Conservation (phyloP, 345 rosid species). For the Anastatica hierochuntica region DNA sequence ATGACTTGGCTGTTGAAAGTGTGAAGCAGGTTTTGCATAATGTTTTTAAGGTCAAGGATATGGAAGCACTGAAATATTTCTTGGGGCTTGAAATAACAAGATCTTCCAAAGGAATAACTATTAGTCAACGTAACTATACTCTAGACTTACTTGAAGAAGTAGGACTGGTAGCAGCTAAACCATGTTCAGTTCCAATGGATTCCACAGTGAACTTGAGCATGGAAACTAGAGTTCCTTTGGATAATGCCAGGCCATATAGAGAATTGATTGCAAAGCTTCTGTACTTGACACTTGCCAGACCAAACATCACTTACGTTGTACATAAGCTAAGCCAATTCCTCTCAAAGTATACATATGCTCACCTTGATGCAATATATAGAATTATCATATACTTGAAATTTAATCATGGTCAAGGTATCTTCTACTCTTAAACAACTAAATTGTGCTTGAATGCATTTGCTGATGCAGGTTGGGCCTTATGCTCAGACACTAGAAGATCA, state of each 20-base stretch:
- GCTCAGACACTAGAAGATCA: background rate
- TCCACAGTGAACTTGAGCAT: background rate
- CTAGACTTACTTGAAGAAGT: background rate
- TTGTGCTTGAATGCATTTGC: background rate
- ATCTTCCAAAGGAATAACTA: too few species aligned
- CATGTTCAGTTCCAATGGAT: background rate
- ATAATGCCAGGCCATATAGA: background rate
- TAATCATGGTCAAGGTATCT: background rate
- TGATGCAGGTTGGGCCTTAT: background rate
- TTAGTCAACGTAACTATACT: too few species aligned
- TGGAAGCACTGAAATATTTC: too few species aligned
- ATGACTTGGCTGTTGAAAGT: too few species aligned
- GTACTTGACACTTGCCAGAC: background rate
- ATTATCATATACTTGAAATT: too few species aligned
- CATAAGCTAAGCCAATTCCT: background rate
- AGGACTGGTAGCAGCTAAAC: background rate
- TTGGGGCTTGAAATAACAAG: too few species aligned
- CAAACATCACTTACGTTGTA: background rate
- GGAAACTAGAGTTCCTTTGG: background rate
- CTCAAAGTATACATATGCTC: background rate
- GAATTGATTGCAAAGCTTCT: background rate
- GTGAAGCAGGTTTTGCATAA: too few species aligned
- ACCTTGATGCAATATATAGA: background rate
- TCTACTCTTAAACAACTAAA: background rate
- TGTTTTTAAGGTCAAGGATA: too few species aligned